Evolutionary conservation across 2,329 filamentous ascomycete species (phyloP).

Genomic region (Fusarium algeriense): DNA sequence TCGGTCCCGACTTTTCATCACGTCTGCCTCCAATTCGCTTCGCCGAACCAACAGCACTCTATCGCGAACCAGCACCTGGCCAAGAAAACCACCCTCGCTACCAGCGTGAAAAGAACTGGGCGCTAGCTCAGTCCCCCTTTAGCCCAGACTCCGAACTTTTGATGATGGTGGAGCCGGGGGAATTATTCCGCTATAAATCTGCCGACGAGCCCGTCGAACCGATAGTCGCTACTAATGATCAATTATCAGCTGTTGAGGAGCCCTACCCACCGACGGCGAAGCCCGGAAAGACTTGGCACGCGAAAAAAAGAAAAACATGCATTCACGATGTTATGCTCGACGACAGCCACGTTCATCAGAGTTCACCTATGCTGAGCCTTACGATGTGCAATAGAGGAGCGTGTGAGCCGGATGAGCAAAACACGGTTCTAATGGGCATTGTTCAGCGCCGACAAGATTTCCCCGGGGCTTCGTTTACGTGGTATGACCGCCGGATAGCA

Average conservation of each 20-base stretch:
- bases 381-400: constrained; percentile 38
- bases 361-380: constrained; percentile 39
- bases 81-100: constrained; percentile 30
- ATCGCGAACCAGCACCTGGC: constrained; percentile 22
- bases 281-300: constrained; percentile 31
- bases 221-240: constrained; percentile 5
- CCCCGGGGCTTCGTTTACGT: constrained; percentile 9
- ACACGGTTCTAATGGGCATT: constrained; percentile 40
- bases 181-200: constrained; percentile 29
- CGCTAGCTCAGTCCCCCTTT: constrained; percentile 33
- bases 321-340: constrained; percentile 37
- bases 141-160: constrained; percentile 22
- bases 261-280: constrained; percentile 23
- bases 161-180: constrained; percentile 38
- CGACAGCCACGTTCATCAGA: constrained; percentile 36
- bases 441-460: constrained; percentile 38
- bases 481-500: constrained; percentile 40
- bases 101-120: constrained; percentile 43
- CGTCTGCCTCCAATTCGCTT: constrained; percentile 31
- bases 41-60: constrained; percentile 15
- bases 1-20: constrained; percentile 16
- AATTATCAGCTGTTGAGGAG: constrained; percentile 27
- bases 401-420: constrained; percentile 30
- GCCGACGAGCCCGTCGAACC: constrained; percentile 20
- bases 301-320: constrained; percentile 16